Evolutionary conservation across 192 early-diverging fungal genomes (phyloP).

Genomic region (Geranomyces variabilis): DNA sequence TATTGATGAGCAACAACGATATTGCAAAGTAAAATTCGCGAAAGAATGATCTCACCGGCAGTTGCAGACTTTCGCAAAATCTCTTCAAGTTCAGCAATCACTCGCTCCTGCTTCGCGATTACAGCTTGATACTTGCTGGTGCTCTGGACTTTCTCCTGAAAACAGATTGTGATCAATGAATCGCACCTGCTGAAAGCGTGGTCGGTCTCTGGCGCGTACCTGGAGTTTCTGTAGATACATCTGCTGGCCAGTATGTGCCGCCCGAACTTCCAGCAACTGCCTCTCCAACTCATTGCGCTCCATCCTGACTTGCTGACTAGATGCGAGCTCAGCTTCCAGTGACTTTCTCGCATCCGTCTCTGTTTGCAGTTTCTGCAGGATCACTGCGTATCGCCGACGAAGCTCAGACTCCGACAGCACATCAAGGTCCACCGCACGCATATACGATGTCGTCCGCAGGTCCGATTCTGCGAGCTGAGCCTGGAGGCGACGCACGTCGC

Average conservation of each 20-base stretch:
- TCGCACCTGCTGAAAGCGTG: background rate
- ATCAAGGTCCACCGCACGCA: conserved; percentile 50
- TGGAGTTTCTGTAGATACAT: conserved; percentile 44
- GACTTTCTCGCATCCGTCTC: conserved; percentile 9
- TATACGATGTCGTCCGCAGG: conserved; percentile 33
- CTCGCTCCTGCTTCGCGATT: conserved; percentile 49
- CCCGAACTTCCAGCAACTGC: conserved; percentile 43
- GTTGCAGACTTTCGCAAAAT: conserved; percentile 30
- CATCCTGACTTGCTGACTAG: conserved; percentile 26
- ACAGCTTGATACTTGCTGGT: conserved; percentile 30
- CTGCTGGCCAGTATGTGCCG: conserved; percentile 54
- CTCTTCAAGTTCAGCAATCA: conserved; percentile 42
- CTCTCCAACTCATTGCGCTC: conserved; percentile 45
- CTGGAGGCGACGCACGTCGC: conserved; percentile 32
- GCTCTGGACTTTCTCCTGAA: conserved; percentile 30
- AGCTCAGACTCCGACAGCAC: conserved; percentile 43
- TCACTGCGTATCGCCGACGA: conserved; percentile 37
- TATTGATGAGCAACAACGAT: too few species aligned
- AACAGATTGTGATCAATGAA: background rate
- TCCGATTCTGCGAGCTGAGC: conserved; percentile 33
- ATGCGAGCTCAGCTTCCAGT: conserved; percentile 34
- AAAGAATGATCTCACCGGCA: background rate
- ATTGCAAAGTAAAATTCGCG: too few species aligned
- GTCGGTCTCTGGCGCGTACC: background rate
- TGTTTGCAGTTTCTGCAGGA: conserved; percentile 43